Evolutionary conservation across 208 protist genomes (phyloP), one percentile per base, ranked within the genome.

Genomic region (Crithidia brevicula): DNA sequence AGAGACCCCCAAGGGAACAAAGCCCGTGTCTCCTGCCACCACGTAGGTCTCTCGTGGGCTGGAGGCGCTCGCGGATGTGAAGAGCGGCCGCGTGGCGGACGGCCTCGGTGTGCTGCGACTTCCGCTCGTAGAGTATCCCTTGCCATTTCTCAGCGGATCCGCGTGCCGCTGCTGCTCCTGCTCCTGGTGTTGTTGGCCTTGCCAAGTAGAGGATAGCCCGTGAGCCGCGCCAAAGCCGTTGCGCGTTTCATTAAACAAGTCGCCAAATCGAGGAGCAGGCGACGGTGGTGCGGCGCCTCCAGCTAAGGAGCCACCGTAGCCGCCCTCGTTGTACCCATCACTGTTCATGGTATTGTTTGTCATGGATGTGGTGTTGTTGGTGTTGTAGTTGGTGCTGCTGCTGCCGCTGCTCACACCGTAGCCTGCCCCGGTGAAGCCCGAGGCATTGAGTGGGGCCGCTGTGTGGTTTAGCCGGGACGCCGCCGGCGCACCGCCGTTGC

Each of bases 351-450:
- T 77, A 40, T 71, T 67, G 50, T 71, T 67, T 11, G 58, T 59
- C 72, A 77, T 57, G 30, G 25, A 70, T 13, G 66, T 70, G 56
- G 47, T 72, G 62, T 73, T 67, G 49, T 67, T 66, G 54, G 25
- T 71, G 46, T 42, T 71, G 45, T 53, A 20, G 36, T 38, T 46
- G 43, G 13, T 31, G 8, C 3, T 54, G 61, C 10, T 63, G 22
- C 34, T 33, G 8, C n/a, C 40, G n/a, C 4, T 20, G 10, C 52
- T 5, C 13, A 11, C 36, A 31, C 7, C 34, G 23, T 33, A 57
- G 15, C 22, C 52, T 6, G 5, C 58, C 18, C 34, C 40, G 7
- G 30, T 31, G n/a, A 22, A 20, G n/a, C 2, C 40, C 16, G 51
- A 52, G 25, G 58, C 22, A 10, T 47, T 30, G 25, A 36, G 40